These are phyloP conservation scores for Castanopsis chinensis DNA, from an alignment of 306 rosid species.

Conservation along the genomic window DNA sequence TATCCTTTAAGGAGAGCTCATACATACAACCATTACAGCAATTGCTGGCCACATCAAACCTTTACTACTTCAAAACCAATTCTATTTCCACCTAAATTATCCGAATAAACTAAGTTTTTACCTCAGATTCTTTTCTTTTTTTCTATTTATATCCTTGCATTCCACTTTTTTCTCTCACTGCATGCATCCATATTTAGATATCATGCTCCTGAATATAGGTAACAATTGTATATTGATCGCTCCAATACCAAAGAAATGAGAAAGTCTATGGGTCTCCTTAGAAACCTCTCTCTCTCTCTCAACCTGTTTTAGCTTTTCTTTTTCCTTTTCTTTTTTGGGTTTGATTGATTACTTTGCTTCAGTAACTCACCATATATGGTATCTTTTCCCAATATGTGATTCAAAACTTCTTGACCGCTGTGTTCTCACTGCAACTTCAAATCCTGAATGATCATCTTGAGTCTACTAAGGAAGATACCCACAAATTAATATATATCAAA, in stretches of 20 bases:
- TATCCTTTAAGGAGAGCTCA: not conserved
- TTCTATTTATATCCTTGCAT: not conserved
- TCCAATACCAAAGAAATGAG: not conserved
- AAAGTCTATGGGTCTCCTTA: not conserved
- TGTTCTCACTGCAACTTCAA: not conserved
- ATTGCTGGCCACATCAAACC: not conserved
- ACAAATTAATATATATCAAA: not conserved
- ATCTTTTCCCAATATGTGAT: not conserved
- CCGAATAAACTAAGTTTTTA: not conserved
- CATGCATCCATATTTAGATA: not conserved
- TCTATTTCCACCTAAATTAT: not conserved
- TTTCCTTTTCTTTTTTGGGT: not conserved
- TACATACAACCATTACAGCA: not conserved
- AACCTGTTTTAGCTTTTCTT: not conserved
- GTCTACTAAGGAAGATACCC: not conserved
- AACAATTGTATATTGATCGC: not conserved
- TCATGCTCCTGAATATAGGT: not conserved
- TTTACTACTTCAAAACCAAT: not conserved
- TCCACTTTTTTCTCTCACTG: not conserved
- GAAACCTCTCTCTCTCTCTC: not conserved
- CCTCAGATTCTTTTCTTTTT: no score
- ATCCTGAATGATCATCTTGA: constrained; percentile 1
- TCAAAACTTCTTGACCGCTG: not conserved
- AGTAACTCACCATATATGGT: not conserved
- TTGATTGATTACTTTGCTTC: not conserved